Percentiles rank a stretch among this genome's conserved stretches.
Conservation (phyloP, 768 basidiomycete genomes). For the Leccinum barrowsii region DNA sequence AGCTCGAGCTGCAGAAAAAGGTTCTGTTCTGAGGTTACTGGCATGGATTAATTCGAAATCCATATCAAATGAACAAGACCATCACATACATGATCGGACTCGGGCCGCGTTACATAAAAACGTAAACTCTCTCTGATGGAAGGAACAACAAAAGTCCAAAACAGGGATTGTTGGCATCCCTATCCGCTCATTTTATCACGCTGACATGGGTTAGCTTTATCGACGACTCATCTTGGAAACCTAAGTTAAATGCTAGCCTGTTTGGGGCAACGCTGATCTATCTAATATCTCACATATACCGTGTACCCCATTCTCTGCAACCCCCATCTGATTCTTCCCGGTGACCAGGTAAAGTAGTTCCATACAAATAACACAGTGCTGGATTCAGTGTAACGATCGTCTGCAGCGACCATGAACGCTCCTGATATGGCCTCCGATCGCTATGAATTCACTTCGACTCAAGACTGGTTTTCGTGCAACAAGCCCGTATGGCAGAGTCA, state of each 20-base stretch:
- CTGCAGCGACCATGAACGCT: conserved; percentile 14
- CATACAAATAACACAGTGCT: not conserved
- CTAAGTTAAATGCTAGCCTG: not conserved
- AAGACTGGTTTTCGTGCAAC: conserved; percentile 56
- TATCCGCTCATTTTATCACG: not conserved
- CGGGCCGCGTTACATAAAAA: not conserved
- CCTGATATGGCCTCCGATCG: conserved; percentile 2
- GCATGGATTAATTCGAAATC: too few relatives aligned
- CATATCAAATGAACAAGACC: too few relatives aligned
- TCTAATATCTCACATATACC: conserved; percentile 19
- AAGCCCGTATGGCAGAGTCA: conserved; percentile 41
- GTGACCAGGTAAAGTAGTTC: conserved; percentile 1
- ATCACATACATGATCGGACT: too few relatives aligned
- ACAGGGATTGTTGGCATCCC: not conserved
- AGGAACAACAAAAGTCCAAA: not conserved
- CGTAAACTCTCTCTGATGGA: not conserved
- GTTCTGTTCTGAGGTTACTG: too few relatives aligned
- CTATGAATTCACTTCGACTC: conserved; percentile 47
- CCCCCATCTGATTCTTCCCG: not conserved
- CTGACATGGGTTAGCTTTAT: not conserved
- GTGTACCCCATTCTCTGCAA: not conserved
- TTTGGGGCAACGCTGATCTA: not conserved
- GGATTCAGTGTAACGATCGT: not conserved
- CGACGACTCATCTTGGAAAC: not conserved
- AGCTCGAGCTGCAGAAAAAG: not conserved